Evolutionary conservation across 2,329 filamentous ascomycete species (phyloP).

Genomic region (Helotiales sp.): DNA sequence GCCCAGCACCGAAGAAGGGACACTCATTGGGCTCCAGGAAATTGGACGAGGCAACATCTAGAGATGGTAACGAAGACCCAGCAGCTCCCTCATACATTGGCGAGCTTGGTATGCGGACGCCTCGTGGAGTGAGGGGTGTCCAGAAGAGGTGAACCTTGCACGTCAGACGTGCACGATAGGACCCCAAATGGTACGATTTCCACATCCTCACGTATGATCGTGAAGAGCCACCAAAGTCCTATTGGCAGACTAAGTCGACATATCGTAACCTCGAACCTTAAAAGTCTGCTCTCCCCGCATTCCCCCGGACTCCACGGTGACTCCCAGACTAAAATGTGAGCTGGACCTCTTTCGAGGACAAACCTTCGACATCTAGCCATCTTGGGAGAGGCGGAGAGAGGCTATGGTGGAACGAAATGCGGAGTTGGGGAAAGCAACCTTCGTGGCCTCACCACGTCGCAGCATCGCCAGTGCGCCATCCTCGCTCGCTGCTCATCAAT

Average conservation of each 20-base stretch:
- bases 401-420: slow-evolving; percentile 2
- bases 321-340: neutral
- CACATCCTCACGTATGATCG: neutral
- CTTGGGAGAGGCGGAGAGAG: neutral
- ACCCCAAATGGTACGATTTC: neutral
- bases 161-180: neutral
- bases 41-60: no score
- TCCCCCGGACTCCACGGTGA: neutral
- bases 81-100: no score
- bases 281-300: neutral
- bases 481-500: no score
- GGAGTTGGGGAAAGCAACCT: neutral
- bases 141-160: neutral
- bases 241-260: neutral
- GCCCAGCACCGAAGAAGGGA: neutral
- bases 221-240: neutral
- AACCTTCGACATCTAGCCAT: neutral
- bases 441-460: neutral
- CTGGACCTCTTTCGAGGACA: neutral
- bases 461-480: neutral
- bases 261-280: neutral
- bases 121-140: neutral
- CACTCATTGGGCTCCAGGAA: neutral
- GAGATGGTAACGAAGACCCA: neutral
- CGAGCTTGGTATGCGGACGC: neutral